Conservation (phyloP, 768 basidiomycete species). For the Macrolepiota fuliginosa region DNA sequence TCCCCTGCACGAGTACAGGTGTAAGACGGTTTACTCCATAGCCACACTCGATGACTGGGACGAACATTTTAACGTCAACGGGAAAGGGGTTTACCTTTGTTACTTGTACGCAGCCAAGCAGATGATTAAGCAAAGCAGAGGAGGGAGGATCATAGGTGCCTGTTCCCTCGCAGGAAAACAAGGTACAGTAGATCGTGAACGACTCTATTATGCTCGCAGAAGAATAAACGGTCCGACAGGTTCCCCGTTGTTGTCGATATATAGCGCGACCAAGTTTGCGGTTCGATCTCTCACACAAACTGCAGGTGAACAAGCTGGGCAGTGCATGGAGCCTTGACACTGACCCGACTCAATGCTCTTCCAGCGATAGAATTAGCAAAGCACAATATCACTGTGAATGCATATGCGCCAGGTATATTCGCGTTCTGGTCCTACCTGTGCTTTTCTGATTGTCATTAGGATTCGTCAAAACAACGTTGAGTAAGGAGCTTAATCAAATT, state of each 20-base stretch:
- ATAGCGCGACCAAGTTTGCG: conserved; percentile 37
- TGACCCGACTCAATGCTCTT: not conserved
- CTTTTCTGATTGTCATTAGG: not conserved
- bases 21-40: conserved; percentile 6
- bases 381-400: conserved; percentile 40
- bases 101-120: conserved; percentile 62
- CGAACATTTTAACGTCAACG: conserved; percentile 45
- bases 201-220: not conserved
- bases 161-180: conserved; percentile 28
- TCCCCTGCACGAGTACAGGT: not conserved
- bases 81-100: conserved; percentile 56
- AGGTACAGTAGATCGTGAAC: conserved; percentile 17
- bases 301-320: conserved; percentile 26
- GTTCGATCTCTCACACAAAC: conserved; percentile 37
- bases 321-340: not conserved
- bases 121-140: conserved; percentile 54
- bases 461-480: conserved; percentile 26
- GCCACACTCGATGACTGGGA: conserved; percentile 39
- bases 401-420: conserved; percentile 33
- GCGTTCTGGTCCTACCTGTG: not conserved
- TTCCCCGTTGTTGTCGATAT: conserved; percentile 18
- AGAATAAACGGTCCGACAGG: not conserved
- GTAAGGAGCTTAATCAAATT: conserved; percentile 14
- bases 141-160: conserved; percentile 55
- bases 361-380: conserved; percentile 34